Conservation (phyloP, 805 yeast species). For the Yarrowia sp. region DNA sequence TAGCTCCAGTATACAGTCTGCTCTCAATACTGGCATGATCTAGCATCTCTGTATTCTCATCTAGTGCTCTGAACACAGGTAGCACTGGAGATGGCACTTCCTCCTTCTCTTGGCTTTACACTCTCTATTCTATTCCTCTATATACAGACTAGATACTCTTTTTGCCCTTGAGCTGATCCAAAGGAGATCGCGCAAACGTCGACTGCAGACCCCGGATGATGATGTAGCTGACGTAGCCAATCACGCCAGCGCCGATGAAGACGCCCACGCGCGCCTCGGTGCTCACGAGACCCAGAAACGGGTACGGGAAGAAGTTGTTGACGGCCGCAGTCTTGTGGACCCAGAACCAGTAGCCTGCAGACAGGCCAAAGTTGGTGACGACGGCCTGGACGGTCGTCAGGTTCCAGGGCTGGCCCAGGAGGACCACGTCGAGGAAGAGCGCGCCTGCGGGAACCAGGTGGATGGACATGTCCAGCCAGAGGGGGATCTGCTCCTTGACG, state of each 20-base stretch:
- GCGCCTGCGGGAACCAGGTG: constrained; percentile 38
- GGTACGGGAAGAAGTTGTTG: constrained; percentile 41
- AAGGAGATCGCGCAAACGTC: constrained; percentile 6
- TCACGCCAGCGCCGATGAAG: constrained; percentile 32
- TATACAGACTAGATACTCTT: constrained; percentile 1
- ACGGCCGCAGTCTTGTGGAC: constrained; percentile 33
- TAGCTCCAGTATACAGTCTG: too few relatives aligned
- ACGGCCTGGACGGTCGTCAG: constrained; percentile 31
- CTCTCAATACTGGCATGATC: too few relatives aligned
- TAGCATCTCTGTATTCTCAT: too few relatives aligned
- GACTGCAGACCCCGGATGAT: constrained; percentile 33
- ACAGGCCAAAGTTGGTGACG: constrained; percentile 30
- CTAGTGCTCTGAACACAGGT: too few relatives aligned
- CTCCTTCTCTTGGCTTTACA: too few relatives aligned
- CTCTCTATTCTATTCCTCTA: too few relatives aligned
- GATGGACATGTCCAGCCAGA: constrained; percentile 36
- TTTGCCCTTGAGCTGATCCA: neutral
- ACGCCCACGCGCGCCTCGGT: constrained; percentile 31
- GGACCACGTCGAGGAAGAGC: constrained; percentile 34
- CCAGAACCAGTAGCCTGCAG: constrained; percentile 40
- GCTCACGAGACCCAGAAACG: constrained; percentile 35
- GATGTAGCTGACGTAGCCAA: constrained; percentile 31
- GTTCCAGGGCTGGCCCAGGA: constrained; percentile 34
- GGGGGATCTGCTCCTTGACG: constrained; percentile 31
- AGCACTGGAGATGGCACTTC: too few relatives aligned